Conservation (phyloP, 495 filamentous ascomycete species). For the Penicillium egyptiacum region DNA sequence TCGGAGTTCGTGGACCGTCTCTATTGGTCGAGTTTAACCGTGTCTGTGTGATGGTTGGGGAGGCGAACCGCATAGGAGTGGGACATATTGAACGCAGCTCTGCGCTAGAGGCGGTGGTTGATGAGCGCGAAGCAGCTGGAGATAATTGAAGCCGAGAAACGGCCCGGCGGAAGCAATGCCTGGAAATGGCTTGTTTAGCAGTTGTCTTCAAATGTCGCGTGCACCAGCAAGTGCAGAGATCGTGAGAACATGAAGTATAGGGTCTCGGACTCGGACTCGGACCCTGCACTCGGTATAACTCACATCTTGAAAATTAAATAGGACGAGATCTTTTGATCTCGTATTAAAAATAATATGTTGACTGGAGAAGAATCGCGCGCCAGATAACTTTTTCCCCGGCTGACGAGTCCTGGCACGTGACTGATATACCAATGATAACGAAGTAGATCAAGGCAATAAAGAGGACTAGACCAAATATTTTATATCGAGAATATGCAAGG, state of each 20-base stretch:
- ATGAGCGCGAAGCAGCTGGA: conserved; percentile 22
- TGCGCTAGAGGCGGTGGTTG: background rate
- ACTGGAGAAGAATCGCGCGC: background rate
- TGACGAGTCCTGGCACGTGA: background rate
- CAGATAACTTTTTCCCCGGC: background rate
- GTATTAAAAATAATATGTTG: background rate
- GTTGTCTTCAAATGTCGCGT: background rate
- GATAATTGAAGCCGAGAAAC: conserved; percentile 49
- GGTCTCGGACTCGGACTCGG: background rate
- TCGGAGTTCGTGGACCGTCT: background rate
- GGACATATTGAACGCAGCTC: conserved; percentile 11
- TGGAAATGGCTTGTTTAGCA: conserved; percentile 22
- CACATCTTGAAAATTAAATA: background rate
- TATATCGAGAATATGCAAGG: background rate
- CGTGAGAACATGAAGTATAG: background rate
- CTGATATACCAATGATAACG: background rate
- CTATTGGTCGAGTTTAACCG: conserved; percentile 24
- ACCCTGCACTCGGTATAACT: background rate
- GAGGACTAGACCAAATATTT: background rate
- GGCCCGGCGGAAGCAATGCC: conserved; percentile 52
- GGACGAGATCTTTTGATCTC: background rate
- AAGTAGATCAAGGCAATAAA: background rate
- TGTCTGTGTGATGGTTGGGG: conserved; percentile 13
- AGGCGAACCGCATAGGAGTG: conserved; percentile 5
- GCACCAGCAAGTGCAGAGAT: background rate